These are phyloP conservation scores for Piloderma croceum DNA, from an alignment of 768 basidiomycete species.

Conservation along the genomic window DNA sequence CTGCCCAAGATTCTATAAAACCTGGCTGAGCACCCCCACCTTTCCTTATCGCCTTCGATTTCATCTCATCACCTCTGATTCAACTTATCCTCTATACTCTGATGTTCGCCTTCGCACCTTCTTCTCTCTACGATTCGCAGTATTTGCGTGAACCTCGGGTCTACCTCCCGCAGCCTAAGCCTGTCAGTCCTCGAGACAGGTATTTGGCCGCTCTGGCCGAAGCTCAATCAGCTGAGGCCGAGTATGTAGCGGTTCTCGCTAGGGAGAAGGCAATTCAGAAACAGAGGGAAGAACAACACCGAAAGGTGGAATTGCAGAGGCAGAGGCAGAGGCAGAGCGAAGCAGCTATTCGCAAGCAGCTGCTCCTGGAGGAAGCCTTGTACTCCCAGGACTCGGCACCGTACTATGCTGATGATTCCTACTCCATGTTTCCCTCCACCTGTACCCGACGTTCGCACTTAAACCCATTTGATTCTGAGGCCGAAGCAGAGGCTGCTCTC, in stretches of 20 bases:
- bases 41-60: too few relatives aligned
- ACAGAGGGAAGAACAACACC: slow-evolving; percentile 23
- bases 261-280: slow-evolving; percentile 7
- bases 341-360: slow-evolving; percentile 20
- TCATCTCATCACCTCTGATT: too few relatives aligned
- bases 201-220: slow-evolving; percentile 34
- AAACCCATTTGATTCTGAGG: background rate
- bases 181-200: slow-evolving; percentile 24
- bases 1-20: too few relatives aligned
- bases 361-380: slow-evolving; percentile 22
- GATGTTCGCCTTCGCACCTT: too few relatives aligned
- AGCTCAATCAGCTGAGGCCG: slow-evolving; percentile 32
- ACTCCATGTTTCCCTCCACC: background rate
- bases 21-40: too few relatives aligned
- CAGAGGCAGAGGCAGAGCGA: slow-evolving; percentile 20
- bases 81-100: too few relatives aligned
- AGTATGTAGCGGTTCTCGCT: slow-evolving; percentile 27
- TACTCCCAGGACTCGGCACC: background rate
- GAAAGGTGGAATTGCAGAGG: too few relatives aligned
- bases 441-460: background rate
- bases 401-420: background rate
- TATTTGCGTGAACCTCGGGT: too few relatives aligned
- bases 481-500: background rate
- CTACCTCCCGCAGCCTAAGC: slow-evolving; percentile 2
- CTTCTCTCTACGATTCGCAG: too few relatives aligned